Base-by-base conservation (phyloP, 148 eudicot genomes). In the Persicaria tinctoria region DNA sequence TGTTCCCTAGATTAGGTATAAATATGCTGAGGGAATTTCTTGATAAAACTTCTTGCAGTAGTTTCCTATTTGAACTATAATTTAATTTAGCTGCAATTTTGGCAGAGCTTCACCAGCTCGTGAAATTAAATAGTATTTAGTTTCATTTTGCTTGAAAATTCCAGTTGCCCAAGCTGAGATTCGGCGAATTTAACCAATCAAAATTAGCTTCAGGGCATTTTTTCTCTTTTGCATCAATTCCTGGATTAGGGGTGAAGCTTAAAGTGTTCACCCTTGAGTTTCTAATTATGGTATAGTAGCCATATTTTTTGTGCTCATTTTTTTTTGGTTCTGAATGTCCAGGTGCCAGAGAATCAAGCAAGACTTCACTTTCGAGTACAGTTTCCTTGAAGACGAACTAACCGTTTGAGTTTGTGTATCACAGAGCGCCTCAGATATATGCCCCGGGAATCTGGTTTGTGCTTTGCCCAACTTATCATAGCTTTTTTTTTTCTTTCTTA, bases 321-420 rank as follows among this genome's bases (percentile, higher is more conserved):
- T 41, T 13, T 10, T 41, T 4, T 14, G 53, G 70, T 12, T 66
- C 48, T 66, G 70, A 66, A 66, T 44, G 18, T 66, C 8, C 85
- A 90, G 91, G 95, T 90, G 96, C 85, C 96, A 90, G 75, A 85
- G 96, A 82, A 84, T 90, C 78, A 90, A 90, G 85, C 85, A 88
- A 1, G 89, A 87, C 72, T 90, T 90, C 86, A 80, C 81, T 45
- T 90, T 90, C 4, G 96, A 88, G 89, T 90, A 90, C 76, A 89
- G 86, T 78, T 92, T 74, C 84, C 93, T 95, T 46, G 99, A 95
- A 86, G 99, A 92, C 68, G 99, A 95, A 70, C 89, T 95, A 27
- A 78, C 86, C 44, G 89, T 92, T 66, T 68, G 78, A 73, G 70
- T 44, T 41, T 20, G 59, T 54, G 23, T 59, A 18, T 17, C 23